Evolutionary conservation across 2,329 filamentous ascomycete genomes (phyloP), one percentile per base, ranked within the genome.

Genomic region (Aspergillus arachidicola): DNA sequence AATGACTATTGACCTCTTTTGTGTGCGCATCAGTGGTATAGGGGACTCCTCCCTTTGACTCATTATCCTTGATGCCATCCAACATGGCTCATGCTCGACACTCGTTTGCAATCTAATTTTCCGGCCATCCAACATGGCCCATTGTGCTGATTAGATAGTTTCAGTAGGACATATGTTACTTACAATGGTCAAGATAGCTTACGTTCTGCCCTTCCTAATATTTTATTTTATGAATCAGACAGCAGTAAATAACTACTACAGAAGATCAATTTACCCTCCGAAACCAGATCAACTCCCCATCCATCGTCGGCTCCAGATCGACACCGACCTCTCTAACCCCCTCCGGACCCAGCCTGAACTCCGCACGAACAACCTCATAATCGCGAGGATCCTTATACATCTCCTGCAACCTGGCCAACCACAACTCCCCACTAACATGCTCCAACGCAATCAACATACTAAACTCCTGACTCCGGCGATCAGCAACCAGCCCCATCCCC

Each of bases 1-100:
- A 76, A 79, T 19, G 84, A 86, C 72, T 86, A 86, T 66, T 86
- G 72, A 71, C 30, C 5, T 38, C 30, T 19, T 28, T n/a, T 14
- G 9, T 6, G n/a, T 14, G 19, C 7, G 19, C 46, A 30, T 28
- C 23, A 14, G 45, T 48, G 45, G 23, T 48, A 26, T 48, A 16
- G 21, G 23, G 12, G 9, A 9, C 45, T 48, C 1, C 38, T 45
- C 43, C 43, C 21, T 58, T 41, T 34, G 34, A 23, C n/a, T 16
- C n/a, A 41, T 56, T 36, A 11, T 21, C n/a, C 9, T 36, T 59
- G 57, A 30, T 30, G 32, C 21, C 57, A 43, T 57, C 16, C 36
- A 57, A 57, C 55, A 57, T 57, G 55, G 28, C 55, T 19, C 28
- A 21, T 19, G 26, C 26, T 30, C 16, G 10, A 30, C 46, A 30